A percentile compares a stretch with the other conserved stretches of the same genome.
Evolutionary conservation across 306 rosid species (phyloP).

Genomic region (Glycyrrhiza uralensis): DNA sequence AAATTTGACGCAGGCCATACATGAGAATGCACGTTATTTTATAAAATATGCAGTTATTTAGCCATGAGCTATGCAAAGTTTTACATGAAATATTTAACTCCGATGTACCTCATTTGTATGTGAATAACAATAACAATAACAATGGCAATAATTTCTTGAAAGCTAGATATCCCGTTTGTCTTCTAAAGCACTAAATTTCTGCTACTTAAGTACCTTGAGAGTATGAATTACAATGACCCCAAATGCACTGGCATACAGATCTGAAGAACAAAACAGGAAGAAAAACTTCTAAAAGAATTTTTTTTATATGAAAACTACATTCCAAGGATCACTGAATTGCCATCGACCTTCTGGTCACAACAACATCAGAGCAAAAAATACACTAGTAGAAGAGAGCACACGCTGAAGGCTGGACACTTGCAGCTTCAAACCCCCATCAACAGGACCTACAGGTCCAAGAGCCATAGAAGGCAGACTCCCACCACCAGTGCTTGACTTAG

Average conservation of each 20-base stretch:
- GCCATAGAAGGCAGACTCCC: constrained; percentile 48
- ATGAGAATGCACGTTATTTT: background rate
- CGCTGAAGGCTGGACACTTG: constrained; percentile 40
- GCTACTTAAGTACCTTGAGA: background rate
- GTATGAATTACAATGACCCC: background rate
- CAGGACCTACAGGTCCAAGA: constrained; percentile 40
- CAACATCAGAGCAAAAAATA: constrained; percentile 31
- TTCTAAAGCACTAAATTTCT: background rate
- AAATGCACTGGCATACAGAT: background rate
- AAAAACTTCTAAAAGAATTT: background rate
- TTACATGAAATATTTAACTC: background rate
- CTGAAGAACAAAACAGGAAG: background rate
- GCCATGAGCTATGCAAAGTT: background rate
- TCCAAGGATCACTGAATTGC: constrained; percentile 4
- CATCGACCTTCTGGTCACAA: constrained; percentile 33
- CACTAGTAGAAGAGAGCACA: constrained; percentile 30
- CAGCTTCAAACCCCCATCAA: constrained; percentile 46
- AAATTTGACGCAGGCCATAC: background rate
- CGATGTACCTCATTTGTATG: too few species aligned
- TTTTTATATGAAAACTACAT: background rate
- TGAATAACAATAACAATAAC: too few species aligned
- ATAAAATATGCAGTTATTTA: background rate
- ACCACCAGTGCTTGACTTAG: constrained; percentile 42
- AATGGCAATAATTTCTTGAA: background rate
- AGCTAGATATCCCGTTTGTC: background rate